A percentile compares a stretch with the other conserved stretches of the same genome.
phyloP scores from a whole-genome alignment of 2,329 filamentous ascomycete genomes.

The Fusarium palustre region DNA sequence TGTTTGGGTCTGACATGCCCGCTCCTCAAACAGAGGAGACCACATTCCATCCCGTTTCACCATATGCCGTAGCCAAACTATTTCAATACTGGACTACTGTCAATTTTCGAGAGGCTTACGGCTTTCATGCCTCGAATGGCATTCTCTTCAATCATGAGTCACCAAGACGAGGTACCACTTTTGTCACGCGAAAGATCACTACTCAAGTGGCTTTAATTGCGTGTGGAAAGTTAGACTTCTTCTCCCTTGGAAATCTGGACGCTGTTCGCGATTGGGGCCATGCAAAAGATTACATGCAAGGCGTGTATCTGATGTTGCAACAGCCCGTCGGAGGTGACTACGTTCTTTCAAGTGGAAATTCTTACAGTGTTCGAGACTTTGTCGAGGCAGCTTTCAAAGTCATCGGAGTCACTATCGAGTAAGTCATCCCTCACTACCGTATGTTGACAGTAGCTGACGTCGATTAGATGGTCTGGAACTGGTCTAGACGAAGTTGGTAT shows the following conservation, averaged over 20 bases:
- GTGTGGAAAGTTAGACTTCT: neutral
- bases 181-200: neutral
- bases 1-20: conserved; percentile 4
- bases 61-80: neutral
- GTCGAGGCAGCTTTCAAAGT: conserved; percentile 1
- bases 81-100: neutral
- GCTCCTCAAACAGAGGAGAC: conserved; percentile 4
- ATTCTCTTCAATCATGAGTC: conserved; percentile 7
- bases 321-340: neutral
- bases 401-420: neutral
- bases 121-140: neutral
- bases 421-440: neutral
- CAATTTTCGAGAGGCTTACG: neutral
- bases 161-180: neutral
- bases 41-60: neutral
- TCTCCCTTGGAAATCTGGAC: neutral
- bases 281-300: conserved; percentile 1
- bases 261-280: neutral
- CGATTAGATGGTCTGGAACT: neutral
- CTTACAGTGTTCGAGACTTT: neutral
- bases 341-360: neutral
- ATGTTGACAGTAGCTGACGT: neutral
- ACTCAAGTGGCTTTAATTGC: neutral
- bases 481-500: neutral
- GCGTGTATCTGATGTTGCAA: neutral